Evolutionary conservation across 495 filamentous ascomycete species (phyloP).

Genomic region (Penicillium manginii): DNA sequence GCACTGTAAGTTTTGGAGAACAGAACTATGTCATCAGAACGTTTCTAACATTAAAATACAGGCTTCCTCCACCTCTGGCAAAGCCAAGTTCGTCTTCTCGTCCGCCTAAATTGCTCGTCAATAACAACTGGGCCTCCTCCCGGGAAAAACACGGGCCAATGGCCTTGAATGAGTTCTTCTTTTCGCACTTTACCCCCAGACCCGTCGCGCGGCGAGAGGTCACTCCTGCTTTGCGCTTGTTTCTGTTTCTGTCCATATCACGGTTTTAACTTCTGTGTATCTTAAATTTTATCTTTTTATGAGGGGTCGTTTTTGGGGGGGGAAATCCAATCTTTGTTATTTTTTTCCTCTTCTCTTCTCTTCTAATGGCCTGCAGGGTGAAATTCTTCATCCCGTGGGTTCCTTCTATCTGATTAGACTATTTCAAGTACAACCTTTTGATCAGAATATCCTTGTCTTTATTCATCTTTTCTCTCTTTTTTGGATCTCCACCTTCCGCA

Average conservation of each 20-base stretch:
- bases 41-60: slow-evolving; percentile 19
- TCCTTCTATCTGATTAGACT: slow-evolving; percentile 1
- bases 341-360: slow-evolving; percentile 29
- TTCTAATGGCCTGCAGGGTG: neutral
- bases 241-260: slow-evolving; percentile 35
- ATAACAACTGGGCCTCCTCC: neutral
- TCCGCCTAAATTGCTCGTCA: neutral
- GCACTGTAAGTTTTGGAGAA: slow-evolving; percentile 59
- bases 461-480: neutral
- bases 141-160: neutral
- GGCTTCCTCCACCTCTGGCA: slow-evolving; percentile 51
- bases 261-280: slow-evolving; percentile 45
- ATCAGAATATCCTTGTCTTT: neutral
- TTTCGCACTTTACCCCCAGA: slow-evolving; percentile 16
- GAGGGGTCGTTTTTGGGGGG: slow-evolving; percentile 29
- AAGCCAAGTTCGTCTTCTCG: slow-evolving; percentile 50
- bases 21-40: neutral
- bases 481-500: neutral
- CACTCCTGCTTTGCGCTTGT: slow-evolving; percentile 19
- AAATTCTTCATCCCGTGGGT: slow-evolving; percentile 6
- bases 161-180: slow-evolving; percentile 16
- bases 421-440: neutral
- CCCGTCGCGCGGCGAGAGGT: slow-evolving; percentile 3
- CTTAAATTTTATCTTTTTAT: slow-evolving; percentile 44
- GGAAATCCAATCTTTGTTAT: slow-evolving; percentile 37